Evolutionary conservation across 768 basidiomycete genomes (phyloP), one percentile per base, ranked within the genome.

Genomic region (Rhizopogon rudus): DNA sequence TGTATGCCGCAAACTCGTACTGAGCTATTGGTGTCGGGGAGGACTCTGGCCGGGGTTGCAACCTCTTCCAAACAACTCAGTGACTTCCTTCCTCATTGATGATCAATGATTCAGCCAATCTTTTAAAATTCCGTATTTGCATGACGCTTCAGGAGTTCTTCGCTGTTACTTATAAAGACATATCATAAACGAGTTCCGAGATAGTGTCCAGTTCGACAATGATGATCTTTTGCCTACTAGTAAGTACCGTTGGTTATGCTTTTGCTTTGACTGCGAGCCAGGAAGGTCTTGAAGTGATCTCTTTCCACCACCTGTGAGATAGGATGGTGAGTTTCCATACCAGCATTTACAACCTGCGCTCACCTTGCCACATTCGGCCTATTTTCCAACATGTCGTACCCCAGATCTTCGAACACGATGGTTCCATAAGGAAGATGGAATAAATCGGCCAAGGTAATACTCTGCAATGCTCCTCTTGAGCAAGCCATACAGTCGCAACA

Each of bases 261-360:
- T 67, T 71, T 20, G 66, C 66, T 62, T 76, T 76, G 39, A 80
- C 76, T 0, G 75, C 72, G 52, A 63, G 58, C 82, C 81, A 84
- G 1, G 81, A 69, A 12, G 73, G 67, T 49, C 81, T 71, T 13
- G 75, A 66, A 10, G 69, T 67, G 44, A 84, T 65, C 17, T 75
- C 79, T 53, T 76, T 73, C 75, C 76, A 82, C 82, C 82, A 83
- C 68, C 80, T 76, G 53, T 20, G 35, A 46, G 14, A 20, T 40
- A n/a, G 5, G 33, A 6, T 31, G 9, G 29, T 56, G 3, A 55
- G 40, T 28, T 44, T 2, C 25, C 16, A 51, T 9, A 13, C 22
- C 35, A 4, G 20, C 57, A 39, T 9, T 14, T 25, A 9, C 37
- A 13, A 12, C 13, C 6, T 10, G 17, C 28, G 3, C 66, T 41